Conservation (phyloP, 192 early-diverging fungal genomes). For the Linnemannia hyalina region DNA sequence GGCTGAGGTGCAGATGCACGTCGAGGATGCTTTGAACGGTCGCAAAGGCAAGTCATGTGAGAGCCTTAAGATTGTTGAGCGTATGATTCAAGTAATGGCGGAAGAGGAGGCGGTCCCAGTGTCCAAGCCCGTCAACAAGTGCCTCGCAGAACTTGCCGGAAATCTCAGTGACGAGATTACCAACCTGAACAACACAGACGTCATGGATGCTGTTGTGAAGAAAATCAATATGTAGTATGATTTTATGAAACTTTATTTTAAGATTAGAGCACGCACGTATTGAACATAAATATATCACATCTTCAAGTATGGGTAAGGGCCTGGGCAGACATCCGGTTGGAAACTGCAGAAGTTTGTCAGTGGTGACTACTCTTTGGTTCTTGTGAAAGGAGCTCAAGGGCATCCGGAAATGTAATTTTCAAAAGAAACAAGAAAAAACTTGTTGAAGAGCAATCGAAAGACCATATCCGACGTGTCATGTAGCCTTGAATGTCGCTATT, state of each 20-base stretch:
- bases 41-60: slow-evolving; percentile 2
- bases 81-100: slow-evolving; percentile 24
- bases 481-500: no score
- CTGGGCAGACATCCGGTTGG: no score
- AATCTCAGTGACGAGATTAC: slow-evolving; percentile 10
- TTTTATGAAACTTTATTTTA: background rate
- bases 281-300: no score
- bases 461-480: no score
- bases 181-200: slow-evolving; percentile 18
- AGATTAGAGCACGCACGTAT: background rate
- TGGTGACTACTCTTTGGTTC: no score
- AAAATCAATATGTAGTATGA: background rate
- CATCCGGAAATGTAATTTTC: no score
- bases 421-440: no score
- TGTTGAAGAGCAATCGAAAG: no score
- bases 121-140: slow-evolving; percentile 14
- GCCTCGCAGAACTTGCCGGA: slow-evolving; percentile 22
- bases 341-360: no score
- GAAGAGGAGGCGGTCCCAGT: slow-evolving; percentile 18
- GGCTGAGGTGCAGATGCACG: background rate
- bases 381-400: no score
- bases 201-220: background rate
- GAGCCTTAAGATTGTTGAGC: slow-evolving; percentile 10
- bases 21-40: no score
- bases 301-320: no score